Evolutionary conservation across 2,329 filamentous ascomycete species (phyloP).

Genomic region (Paraphoma chrysanthemicola): DNA sequence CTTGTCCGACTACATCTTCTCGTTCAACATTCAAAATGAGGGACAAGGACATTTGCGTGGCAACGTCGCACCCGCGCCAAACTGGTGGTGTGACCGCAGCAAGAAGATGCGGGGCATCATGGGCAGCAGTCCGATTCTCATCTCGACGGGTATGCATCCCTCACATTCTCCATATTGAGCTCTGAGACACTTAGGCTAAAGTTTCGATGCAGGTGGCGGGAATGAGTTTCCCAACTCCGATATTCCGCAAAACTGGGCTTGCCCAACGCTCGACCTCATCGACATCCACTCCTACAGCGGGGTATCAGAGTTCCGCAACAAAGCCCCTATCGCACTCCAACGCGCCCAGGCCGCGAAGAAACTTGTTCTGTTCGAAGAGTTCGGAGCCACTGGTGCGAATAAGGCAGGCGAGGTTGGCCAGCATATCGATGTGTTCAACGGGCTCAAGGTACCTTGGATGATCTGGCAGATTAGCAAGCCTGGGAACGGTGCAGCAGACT

Average conservation of each 20-base stretch:
- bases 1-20: constrained; percentile 8
- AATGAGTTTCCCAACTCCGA: constrained; percentile 8
- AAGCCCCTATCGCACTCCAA: constrained; percentile 6
- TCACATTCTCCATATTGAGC: neutral
- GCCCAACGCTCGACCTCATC: constrained; percentile 4
- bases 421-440: constrained; percentile 12
- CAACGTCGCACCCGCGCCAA: constrained; percentile 5
- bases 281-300: constrained; percentile 12
- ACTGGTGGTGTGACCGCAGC: constrained; percentile 12
- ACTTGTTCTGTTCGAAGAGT: constrained; percentile 10
- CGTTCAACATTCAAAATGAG: constrained; percentile 12
- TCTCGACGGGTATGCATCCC: constrained; percentile 7
- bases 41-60: constrained; percentile 10
- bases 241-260: constrained; percentile 5
- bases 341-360: constrained; percentile 6
- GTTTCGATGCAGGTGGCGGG: neutral
- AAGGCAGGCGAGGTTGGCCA: constrained; percentile 4
- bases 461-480: constrained; percentile 14
- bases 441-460: constrained; percentile 8
- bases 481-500: constrained; percentile 9
- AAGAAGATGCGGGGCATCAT: constrained; percentile 13
- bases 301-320: constrained; percentile 6
- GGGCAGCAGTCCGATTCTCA: constrained; percentile 6
- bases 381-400: constrained; percentile 5
- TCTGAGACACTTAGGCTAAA: neutral